Percentiles rank a stretch among this genome's conserved stretches.
These are phyloP conservation scores for Annona squamosa DNA, from an alignment of 164 flowering plant species.

Conservation along the genomic window DNA sequence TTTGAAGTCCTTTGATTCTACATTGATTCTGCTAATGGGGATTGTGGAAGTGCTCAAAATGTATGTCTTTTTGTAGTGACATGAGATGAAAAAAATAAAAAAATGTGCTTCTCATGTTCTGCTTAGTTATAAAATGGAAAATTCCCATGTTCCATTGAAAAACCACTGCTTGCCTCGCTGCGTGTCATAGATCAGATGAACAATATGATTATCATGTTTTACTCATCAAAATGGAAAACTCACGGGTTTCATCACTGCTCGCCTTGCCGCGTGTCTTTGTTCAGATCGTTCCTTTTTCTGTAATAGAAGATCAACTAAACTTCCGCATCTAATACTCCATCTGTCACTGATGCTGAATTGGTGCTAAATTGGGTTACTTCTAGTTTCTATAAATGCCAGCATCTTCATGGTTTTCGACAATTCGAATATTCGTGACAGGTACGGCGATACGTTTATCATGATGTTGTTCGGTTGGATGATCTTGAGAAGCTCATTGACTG, in stretches of 20 bases:
- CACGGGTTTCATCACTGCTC: not conserved
- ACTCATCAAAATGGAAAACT: not conserved
- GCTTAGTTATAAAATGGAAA: not conserved
- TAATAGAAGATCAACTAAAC: not conserved
- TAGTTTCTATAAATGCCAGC: not conserved
- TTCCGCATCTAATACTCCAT: not conserved
- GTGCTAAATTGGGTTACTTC: not conserved
- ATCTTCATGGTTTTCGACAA: not conserved
- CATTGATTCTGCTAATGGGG: no score
- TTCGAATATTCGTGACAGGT: constrained; percentile 33
- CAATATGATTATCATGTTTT: not conserved
- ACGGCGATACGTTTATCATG: constrained; percentile 83
- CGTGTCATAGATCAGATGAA: not conserved
- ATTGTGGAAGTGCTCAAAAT: no score
- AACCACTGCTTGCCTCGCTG: not conserved
- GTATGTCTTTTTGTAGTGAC: no score
- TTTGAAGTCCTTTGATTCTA: no score
- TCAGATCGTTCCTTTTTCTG: not conserved
- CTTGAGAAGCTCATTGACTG: constrained; percentile 89
- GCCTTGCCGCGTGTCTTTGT: not conserved
- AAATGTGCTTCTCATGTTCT: not conserved
- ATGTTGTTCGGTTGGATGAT: constrained; percentile 76
- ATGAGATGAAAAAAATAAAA: not conserved
- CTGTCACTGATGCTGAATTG: not conserved
- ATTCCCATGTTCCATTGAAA: not conserved